Percentiles rank a stretch among this genome's conserved stretches.
Conservation (phyloP, 2,329 filamentous ascomycete species). For the Trichoderma koningiopsis region DNA sequence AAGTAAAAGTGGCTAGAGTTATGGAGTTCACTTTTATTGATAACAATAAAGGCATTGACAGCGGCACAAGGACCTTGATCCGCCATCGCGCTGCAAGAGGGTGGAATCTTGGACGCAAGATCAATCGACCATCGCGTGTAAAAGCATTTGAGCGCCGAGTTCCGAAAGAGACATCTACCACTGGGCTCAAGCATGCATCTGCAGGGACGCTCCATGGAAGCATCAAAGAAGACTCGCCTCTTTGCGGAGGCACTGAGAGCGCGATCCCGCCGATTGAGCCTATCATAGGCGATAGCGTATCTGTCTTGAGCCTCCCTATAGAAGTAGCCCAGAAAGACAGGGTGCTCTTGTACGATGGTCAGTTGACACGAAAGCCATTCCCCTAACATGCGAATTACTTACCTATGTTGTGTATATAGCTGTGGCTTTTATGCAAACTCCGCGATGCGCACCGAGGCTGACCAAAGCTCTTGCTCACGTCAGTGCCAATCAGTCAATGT, state of each 20-base stretch:
- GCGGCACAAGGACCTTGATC: not conserved
- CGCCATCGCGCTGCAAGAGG: constrained; percentile 1
- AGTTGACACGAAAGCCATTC: not conserved
- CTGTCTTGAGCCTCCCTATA: not conserved
- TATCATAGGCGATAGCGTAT: not conserved
- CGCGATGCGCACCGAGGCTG: not conserved
- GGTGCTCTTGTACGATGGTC: constrained; percentile 1
- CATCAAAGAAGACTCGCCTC: not conserved
- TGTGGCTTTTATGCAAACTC: not conserved
- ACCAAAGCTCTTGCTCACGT: not conserved
- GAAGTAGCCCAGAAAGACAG: not conserved
- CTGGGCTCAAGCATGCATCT: not conserved
- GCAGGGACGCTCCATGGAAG: not conserved
- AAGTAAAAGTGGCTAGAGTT: not conserved
- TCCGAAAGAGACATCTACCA: not conserved
- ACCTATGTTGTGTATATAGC: not conserved
- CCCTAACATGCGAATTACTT: not conserved
- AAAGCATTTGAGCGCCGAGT: not conserved
- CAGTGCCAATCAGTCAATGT: not conserved
- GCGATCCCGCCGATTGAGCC: not conserved
- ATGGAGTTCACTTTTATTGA: not conserved
- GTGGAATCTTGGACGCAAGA: not conserved
- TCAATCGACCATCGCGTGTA: constrained; percentile 6
- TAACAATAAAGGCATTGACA: not conserved
- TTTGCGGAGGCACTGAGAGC: not conserved